Conservation (phyloP, 805 yeast species). For the Vanderwaltozyma tropicalis region DNA sequence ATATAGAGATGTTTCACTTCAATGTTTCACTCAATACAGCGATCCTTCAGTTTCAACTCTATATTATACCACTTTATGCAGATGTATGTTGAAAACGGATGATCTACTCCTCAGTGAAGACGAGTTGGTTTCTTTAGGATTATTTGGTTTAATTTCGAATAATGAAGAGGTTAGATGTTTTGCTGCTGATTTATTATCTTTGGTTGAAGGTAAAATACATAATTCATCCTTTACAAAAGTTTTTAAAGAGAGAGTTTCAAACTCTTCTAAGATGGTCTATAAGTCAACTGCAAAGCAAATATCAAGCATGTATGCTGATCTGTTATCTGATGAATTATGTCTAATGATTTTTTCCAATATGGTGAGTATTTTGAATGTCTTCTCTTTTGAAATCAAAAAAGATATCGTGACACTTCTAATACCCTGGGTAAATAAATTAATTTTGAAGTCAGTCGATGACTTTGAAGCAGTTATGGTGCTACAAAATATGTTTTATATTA, state of each 20-base stretch:
- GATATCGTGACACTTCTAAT: constrained; percentile 71
- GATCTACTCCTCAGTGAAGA: constrained; percentile 44
- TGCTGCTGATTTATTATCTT: constrained; percentile 62
- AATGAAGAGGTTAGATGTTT: constrained; percentile 54
- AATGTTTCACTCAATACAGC: constrained; percentile 54
- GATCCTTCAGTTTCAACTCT: constrained; percentile 45
- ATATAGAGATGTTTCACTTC: constrained; percentile 50
- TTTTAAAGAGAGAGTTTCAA: constrained; percentile 61
- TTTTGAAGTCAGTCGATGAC: constrained; percentile 41
- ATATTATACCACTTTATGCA: constrained; percentile 64
- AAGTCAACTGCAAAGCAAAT: constrained; percentile 76
- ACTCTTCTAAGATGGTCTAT: constrained; percentile 71
- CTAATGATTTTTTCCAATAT: constrained; percentile 57
- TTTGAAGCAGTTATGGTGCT: constrained; percentile 58
- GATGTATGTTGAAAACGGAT: constrained; percentile 44
- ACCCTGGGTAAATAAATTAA: constrained; percentile 89
- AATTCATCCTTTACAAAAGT: constrained; percentile 44
- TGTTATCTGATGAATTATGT: constrained; percentile 47
- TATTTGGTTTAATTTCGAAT: constrained; percentile 71
- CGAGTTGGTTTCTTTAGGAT: constrained; percentile 63
- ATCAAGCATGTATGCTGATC: constrained; percentile 60
- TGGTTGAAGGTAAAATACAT: constrained; percentile 51
- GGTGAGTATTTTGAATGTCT: constrained; percentile 59
- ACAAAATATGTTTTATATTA: constrained; percentile 72
- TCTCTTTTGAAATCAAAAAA: constrained; percentile 46